A percentile compares a stretch with the other conserved stretches of the same genome.
phyloP scores from a whole-genome alignment of 768 basidiomycete genomes.

The Leccinellum albellum region DNA sequence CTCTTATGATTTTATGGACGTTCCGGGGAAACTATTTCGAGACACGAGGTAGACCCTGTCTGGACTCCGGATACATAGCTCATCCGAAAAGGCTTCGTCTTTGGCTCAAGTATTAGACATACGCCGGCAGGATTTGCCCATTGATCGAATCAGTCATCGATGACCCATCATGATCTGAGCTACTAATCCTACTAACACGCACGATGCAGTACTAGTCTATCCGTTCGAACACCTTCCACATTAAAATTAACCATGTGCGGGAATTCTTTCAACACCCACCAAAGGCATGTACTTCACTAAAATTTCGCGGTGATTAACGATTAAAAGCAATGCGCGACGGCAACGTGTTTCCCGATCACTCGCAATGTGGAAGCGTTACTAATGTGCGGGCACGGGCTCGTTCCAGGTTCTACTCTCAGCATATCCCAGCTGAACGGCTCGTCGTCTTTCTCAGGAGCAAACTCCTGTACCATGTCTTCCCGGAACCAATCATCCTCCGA shows the following conservation, averaged over 20 bases:
- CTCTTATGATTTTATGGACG: not conserved
- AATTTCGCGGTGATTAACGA: not conserved
- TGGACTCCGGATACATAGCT: not conserved
- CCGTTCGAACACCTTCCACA: not conserved
- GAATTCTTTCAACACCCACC: not conserved
- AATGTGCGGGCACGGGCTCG: not conserved
- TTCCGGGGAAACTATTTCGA: not conserved
- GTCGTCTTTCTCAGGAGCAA: not conserved
- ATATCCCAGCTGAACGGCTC: not conserved
- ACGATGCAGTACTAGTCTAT: too few species aligned
- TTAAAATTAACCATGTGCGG: not conserved
- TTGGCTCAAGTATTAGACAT: not conserved
- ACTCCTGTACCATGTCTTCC: slow-evolving; percentile 12
- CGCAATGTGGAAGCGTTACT: not conserved
- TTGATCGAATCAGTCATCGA: not conserved
- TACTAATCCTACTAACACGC: not conserved
- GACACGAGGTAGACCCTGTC: not conserved
- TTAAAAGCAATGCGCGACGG: not conserved
- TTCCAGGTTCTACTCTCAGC: not conserved
- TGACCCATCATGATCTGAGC: not conserved
- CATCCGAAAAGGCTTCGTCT: not conserved
- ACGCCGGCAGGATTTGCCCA: not conserved
- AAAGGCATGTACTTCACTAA: not conserved
- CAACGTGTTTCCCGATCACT: not conserved
- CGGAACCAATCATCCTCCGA: slow-evolving; percentile 4